phyloP scores from a whole-genome alignment of 352 stramenopile genomes.

The Phytophthora tentaculata region DNA sequence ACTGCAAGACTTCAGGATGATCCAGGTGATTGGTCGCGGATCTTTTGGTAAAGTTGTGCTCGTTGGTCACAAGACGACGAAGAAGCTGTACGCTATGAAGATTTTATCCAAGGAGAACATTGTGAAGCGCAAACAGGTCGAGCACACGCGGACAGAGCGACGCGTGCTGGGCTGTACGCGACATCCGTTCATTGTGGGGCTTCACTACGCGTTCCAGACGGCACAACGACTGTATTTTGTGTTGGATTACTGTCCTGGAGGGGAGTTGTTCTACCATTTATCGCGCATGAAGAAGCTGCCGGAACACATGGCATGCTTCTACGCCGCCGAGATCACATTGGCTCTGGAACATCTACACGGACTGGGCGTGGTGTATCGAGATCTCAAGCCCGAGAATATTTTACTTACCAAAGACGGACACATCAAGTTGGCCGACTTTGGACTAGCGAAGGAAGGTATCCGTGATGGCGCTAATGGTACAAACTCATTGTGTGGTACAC shows the following conservation, averaged over 20 bases:
- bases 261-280: constrained; percentile 91
- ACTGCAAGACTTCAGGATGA: constrained; percentile 82
- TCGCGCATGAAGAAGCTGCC: constrained; percentile 88
- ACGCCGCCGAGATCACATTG: constrained; percentile 87
- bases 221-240: constrained; percentile 96
- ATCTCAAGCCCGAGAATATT: constrained; percentile 83
- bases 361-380: constrained; percentile 84
- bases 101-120: constrained; percentile 92
- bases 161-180: constrained; percentile 83
- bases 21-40: constrained; percentile 91
- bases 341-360: constrained; percentile 86
- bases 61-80: constrained; percentile 85
- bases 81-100: constrained; percentile 93
- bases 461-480: constrained; percentile 66
- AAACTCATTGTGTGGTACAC: constrained; percentile 87
- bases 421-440: constrained; percentile 92
- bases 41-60: constrained; percentile 93
- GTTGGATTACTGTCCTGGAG: constrained; percentile 90
- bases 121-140: constrained; percentile 90
- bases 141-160: constrained; percentile 88
- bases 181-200: constrained; percentile 89
- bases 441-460: constrained; percentile 83
- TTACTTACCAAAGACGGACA: constrained; percentile 79
- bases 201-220: constrained; percentile 91
- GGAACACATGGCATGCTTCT: constrained; percentile 90